Base-by-base conservation (phyloP, 1,139 yeast species). In the Suhomyces choctaworum region DNA sequence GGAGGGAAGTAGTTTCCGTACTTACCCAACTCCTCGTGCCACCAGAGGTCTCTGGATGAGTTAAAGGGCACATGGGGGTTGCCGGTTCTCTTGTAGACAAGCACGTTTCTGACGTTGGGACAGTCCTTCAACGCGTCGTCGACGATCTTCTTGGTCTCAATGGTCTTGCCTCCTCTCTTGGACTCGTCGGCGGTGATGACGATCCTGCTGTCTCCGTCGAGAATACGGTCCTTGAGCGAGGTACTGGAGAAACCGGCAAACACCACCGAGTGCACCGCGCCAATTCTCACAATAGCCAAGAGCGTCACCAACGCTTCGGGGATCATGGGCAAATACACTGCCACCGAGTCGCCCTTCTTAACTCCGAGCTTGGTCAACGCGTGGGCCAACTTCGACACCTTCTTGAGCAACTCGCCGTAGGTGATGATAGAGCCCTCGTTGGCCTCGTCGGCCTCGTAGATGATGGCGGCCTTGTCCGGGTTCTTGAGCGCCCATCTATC, bases 271-370 rank as follows among this genome's bases (percentile, higher is more conserved):
- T 85, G 95, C 34, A 84, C 68, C 3, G 94, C 95, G 44, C 95
- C 94, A 44, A 85, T 72, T 63, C 95, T 74, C 15, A 73, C 72
- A 56, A 84, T 82, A 16, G 94, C 92, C 62, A 85, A 65, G 45
- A 85, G 63, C 1, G 94, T 76, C 27, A 82, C 73, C 43, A 85
- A 52, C 2, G 92, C 90, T 62, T 84, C 89, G 19, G 94, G 92
- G 45, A 83, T 81, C 95, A 85, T 85, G 47, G 94, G 95, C 59
- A 85, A 70, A 59, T 85, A 85, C 31, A 85, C 90, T 3, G 94
- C 94, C 28, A 85, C 92, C 5, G 90, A 80, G 54, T 85, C 94
- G 45, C 92, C 92, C 62, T 84, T 84, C 52, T 73, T 73, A 43
- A 84, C 90, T 41, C 90, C 90, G 54, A 80, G 62, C 47, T 68